Conservation (phyloP, 768 basidiomycete genomes). For the Hebeloma cylindrosporum region DNA sequence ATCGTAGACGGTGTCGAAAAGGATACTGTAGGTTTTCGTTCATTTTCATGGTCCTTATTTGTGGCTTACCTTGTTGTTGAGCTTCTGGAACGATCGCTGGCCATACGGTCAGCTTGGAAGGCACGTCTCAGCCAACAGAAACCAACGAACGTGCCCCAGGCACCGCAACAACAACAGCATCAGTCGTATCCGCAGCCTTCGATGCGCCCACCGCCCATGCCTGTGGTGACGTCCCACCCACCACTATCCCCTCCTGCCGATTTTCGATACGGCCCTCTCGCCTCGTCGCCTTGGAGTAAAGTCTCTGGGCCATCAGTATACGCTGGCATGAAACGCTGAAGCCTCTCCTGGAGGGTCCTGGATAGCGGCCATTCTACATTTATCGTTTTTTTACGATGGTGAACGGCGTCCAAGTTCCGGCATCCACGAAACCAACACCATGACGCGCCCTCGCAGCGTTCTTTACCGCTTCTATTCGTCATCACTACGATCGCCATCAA, state of each 20-base stretch:
- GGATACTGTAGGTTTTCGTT: slow-evolving; percentile 59
- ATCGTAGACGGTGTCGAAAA: slow-evolving; percentile 95
- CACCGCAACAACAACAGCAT: slow-evolving; percentile 20
- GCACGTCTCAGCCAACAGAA: slow-evolving; percentile 48
- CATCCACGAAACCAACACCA: too few species aligned
- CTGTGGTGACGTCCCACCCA: slow-evolving; percentile 21
- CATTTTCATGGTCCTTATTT: background rate
- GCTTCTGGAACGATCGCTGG: slow-evolving; percentile 65
- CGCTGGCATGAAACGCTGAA: slow-evolving; percentile 67
- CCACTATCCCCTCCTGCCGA: slow-evolving; percentile 37
- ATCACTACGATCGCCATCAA: too few species aligned
- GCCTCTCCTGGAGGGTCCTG: too few species aligned
- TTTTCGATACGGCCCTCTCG: slow-evolving; percentile 65
- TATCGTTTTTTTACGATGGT: too few species aligned
- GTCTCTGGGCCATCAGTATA: slow-evolving; percentile 63
- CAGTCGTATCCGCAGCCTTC: slow-evolving; percentile 21
- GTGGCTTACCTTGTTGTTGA: slow-evolving; percentile 26
- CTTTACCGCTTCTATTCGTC: too few species aligned
- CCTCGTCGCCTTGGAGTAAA: slow-evolving; percentile 67
- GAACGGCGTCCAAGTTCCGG: too few species aligned
- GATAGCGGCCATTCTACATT: too few species aligned
- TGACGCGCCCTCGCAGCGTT: too few species aligned
- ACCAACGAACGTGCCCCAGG: slow-evolving; percentile 23
- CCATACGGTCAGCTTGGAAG: slow-evolving; percentile 78
- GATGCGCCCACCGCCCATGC: slow-evolving; percentile 25